Conservation (phyloP, 2,329 filamentous ascomycete species). For the Pseudocercospora fuligena region DNA sequence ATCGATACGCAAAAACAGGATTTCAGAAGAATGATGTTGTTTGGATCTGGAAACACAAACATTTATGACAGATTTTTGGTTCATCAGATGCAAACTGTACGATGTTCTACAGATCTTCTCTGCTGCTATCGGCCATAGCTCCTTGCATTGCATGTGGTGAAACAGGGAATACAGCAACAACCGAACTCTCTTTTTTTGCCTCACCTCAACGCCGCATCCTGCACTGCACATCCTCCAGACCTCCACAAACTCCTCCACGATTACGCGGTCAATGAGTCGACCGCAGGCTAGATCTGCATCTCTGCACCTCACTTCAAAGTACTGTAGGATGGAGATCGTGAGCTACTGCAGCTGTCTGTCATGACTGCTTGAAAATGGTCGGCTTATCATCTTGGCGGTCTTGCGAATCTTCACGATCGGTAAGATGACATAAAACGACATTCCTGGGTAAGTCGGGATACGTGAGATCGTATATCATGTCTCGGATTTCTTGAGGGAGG, state of each 20-base stretch:
- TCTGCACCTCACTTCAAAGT: too few species aligned
- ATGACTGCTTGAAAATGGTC: too few species aligned
- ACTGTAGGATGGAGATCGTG: too few species aligned
- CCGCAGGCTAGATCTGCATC: background rate
- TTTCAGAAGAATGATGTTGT: background rate
- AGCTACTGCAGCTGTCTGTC: too few species aligned
- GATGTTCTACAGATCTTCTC: background rate
- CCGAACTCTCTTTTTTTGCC: background rate
- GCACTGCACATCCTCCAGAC: too few species aligned
- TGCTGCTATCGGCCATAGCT: background rate
- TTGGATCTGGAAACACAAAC: background rate
- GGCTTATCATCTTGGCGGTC: too few species aligned
- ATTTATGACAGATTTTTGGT: background rate
- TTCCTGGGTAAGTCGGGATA: too few species aligned
- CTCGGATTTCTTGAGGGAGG: too few species aligned
- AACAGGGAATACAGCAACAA: background rate
- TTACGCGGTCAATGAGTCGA: background rate
- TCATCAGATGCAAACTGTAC: background rate
- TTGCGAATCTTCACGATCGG: too few species aligned
- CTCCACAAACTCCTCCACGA: background rate
- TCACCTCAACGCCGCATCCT: background rate
- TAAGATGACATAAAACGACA: too few species aligned
- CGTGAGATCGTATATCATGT: too few species aligned
- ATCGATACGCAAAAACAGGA: background rate
- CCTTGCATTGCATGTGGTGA: slow-evolving; percentile 1